A percentile compares a stretch with the other conserved stretches of the same genome.
Conservation (phyloP, 1,284 basidiomycete species). For the Taiwanofungus camphoratus region DNA sequence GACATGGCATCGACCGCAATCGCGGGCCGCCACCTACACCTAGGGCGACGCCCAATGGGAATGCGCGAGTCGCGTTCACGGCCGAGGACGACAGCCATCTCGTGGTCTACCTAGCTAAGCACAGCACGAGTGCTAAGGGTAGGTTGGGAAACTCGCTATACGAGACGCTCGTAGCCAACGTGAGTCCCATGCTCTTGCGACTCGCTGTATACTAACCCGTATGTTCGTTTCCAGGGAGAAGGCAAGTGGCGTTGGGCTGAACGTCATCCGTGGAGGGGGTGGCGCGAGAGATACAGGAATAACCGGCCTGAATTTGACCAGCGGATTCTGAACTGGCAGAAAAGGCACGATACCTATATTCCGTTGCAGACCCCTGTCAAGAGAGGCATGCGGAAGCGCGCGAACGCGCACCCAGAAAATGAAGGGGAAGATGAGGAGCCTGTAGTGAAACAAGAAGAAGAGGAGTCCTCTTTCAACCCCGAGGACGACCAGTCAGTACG, state of each 20-base stretch:
- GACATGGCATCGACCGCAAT: constrained; percentile 16
- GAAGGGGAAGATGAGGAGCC: constrained; percentile 6
- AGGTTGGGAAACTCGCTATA: constrained; percentile 69
- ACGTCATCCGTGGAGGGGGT: constrained; percentile 71
- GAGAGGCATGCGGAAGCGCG: background rate
- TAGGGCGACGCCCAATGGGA: background rate
- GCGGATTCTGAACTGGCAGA: constrained; percentile 6
- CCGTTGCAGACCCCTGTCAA: no score
- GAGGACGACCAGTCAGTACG: no score
- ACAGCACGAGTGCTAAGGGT: constrained; percentile 59
- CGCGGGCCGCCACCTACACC: background rate
- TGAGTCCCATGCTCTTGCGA: constrained; percentile 3
- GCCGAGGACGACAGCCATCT: constrained; percentile 62
- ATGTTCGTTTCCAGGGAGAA: background rate
- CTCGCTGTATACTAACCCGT: background rate
- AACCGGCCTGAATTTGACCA: constrained; percentile 50
- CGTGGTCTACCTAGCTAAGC: constrained; percentile 64
- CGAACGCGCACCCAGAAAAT: no score
- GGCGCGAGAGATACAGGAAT: constrained; percentile 74
- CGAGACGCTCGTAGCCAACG: constrained; percentile 33
- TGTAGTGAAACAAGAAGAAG: constrained; percentile 7
- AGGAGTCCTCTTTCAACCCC: no score
- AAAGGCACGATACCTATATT: background rate
- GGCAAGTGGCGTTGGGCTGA: constrained; percentile 47
- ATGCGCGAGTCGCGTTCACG: constrained; percentile 55